These are phyloP conservation scores for Aureobasidium lini DNA, from an alignment of 2,329 filamentous ascomycete species.

Conservation along the genomic window DNA sequence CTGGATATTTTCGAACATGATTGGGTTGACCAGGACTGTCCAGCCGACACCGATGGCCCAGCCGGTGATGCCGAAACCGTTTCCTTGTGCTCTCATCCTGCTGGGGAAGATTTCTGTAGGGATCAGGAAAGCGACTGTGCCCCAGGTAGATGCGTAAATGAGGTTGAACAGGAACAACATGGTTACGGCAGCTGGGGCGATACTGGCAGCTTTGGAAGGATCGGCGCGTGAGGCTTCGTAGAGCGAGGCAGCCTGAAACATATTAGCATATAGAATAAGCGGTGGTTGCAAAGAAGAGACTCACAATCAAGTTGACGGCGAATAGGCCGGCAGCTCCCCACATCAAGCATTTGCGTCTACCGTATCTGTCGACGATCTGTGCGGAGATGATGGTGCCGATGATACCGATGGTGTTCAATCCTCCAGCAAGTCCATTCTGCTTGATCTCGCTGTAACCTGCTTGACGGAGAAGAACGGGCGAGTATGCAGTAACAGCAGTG, in stretches of 20 bases:
- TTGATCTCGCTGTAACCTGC: constrained; percentile 34
- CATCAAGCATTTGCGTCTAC: constrained; percentile 37
- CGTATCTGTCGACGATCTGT: constrained; percentile 44
- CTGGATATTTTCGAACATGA: constrained; percentile 43
- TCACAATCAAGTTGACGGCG: constrained; percentile 34
- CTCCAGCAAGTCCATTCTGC: constrained; percentile 42
- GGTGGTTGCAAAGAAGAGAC: too few species aligned
- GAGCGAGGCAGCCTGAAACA: constrained; percentile 31
- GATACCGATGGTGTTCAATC: constrained; percentile 46
- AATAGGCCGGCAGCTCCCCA: constrained; percentile 33
- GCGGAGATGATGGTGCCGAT: constrained; percentile 45
- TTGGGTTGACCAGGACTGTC: constrained; percentile 46
- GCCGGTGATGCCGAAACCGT: constrained; percentile 51
- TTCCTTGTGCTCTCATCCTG: constrained; percentile 51
- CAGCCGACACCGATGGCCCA: constrained; percentile 53
- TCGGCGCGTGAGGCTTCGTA: constrained; percentile 35
- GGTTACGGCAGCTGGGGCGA: constrained; percentile 39
- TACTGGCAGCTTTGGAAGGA: constrained; percentile 30
- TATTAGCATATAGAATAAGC: too few species aligned
- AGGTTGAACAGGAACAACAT: constrained; percentile 47
- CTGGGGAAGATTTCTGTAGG: constrained; percentile 52
- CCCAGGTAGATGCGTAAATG: constrained; percentile 45
- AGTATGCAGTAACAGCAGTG: constrained; percentile 30
- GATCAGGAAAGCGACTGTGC: constrained; percentile 42
- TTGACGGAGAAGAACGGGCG: constrained; percentile 27